Conservation (phyloP, 2,329 filamentous ascomycete genomes). For the Onygenales sp. region DNA sequence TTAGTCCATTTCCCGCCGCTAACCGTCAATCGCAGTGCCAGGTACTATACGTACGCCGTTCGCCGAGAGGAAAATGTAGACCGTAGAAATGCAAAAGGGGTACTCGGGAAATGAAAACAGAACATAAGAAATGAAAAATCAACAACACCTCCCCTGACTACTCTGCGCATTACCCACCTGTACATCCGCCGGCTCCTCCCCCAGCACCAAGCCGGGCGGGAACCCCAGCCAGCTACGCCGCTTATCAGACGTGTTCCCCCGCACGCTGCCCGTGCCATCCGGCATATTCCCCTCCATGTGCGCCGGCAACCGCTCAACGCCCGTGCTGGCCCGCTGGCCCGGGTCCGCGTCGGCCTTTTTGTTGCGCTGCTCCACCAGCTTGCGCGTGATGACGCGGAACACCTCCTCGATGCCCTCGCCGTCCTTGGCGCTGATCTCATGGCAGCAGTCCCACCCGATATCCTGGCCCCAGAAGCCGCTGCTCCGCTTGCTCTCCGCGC, state of each 20-base stretch:
- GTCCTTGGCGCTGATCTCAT: conserved; percentile 90
- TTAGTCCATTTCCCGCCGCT: no score
- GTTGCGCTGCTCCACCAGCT: conserved; percentile 64
- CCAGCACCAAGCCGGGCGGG: conserved; percentile 36
- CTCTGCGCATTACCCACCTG: conserved; percentile 24
- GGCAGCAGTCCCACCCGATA: conserved; percentile 91
- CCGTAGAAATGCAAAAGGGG: no score
- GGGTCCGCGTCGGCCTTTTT: conserved; percentile 44
- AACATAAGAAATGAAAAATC: conserved; percentile 10
- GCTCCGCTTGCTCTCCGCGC: conserved; percentile 36
- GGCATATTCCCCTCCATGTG: conserved; percentile 38
- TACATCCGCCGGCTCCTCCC: conserved; percentile 21
- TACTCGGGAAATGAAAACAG: background rate
- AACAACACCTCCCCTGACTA: conserved; percentile 33
- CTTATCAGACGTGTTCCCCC: conserved; percentile 50
- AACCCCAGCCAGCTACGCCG: conserved; percentile 58
- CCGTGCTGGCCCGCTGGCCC: conserved; percentile 36
- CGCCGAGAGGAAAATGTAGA: no score
- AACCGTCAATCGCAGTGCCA: no score
- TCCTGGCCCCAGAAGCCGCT: conserved; percentile 70
- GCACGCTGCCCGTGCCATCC: conserved; percentile 49
- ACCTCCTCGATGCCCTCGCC: conserved; percentile 96
- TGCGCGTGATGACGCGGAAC: conserved; percentile 80
- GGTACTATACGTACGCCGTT: no score
- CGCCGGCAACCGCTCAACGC: conserved; percentile 29